Evolutionary conservation across 1,284 basidiomycete species (phyloP).

Genomic region (Moesziomyces sp.): DNA sequence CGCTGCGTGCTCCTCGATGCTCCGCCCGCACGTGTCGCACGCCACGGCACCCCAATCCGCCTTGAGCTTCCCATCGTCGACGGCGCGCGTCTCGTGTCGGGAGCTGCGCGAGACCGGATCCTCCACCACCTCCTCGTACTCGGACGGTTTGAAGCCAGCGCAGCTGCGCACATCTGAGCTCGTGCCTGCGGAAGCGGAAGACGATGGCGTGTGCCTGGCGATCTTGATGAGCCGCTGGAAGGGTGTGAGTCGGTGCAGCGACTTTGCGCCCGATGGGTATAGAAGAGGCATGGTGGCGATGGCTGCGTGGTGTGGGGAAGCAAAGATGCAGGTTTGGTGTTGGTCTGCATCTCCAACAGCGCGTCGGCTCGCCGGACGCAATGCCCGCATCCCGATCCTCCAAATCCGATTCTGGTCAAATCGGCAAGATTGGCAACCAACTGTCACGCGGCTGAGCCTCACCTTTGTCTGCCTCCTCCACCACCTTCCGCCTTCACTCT

Average conservation of each 20-base stretch:
- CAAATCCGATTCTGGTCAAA: background rate
- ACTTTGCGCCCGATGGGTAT: conserved; percentile 38
- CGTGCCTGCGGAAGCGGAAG: conserved; percentile 1
- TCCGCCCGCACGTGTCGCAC: conserved; percentile 76
- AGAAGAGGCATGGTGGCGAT: conserved; percentile 24
- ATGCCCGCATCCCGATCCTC: conserved; percentile 5
- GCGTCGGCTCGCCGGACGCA: conserved; percentile 17
- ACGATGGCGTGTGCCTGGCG: conserved; percentile 34
- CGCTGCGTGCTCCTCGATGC: conserved; percentile 76
- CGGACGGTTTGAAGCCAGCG: conserved; percentile 34
- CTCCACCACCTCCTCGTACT: conserved; percentile 31
- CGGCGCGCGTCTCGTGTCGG: conserved; percentile 17
- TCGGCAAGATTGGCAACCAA: too few relatives aligned
- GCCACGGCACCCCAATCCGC: conserved; percentile 20
- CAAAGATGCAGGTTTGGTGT: conserved; percentile 17
- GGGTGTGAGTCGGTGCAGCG: conserved; percentile 22
- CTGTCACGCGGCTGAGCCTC: too few relatives aligned
- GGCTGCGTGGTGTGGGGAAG: background rate
- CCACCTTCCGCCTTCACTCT: background rate
- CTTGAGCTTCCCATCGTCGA: conserved; percentile 28
- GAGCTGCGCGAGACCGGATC: conserved; percentile 27
- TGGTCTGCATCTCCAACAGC: conserved; percentile 19
- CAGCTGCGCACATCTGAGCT: conserved; percentile 16
- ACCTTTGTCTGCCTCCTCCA: background rate
- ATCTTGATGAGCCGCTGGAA: conserved; percentile 43